Conservation (phyloP, 192 early-diverging fungal genomes). For the Backusella mclennaniae region DNA sequence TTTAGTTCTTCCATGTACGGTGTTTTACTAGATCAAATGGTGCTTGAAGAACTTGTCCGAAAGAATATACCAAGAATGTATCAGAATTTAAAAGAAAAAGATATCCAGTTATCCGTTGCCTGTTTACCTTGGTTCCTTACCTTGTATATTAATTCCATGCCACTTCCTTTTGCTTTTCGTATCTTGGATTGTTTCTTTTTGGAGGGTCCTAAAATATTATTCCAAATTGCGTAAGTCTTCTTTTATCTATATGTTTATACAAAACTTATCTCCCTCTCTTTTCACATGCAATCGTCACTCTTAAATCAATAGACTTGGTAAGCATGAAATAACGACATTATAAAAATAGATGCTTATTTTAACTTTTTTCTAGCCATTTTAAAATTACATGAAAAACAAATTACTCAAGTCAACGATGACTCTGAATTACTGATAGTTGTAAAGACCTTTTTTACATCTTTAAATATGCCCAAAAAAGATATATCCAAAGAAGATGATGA, state of each 20-base stretch:
- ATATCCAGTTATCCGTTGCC: conserved; percentile 95
- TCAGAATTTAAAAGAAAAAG: conserved; percentile 78
- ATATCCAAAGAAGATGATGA: conserved; percentile 5
- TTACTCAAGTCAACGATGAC: conserved; percentile 66
- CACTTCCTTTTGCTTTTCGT: conserved; percentile 82
- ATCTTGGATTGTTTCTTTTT: conserved; percentile 97
- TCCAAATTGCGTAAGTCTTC: conserved; percentile 76
- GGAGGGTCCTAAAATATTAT: conserved; percentile 93
- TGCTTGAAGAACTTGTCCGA: conserved; percentile 86
- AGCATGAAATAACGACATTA: background rate
- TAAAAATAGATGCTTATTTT: background rate
- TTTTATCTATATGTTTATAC: background rate
- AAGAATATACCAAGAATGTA: conserved; percentile 89
- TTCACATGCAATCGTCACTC: background rate
- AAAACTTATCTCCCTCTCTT: background rate
- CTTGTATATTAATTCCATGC: conserved; percentile 95
- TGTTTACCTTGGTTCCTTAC: conserved; percentile 98
- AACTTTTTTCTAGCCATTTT: conserved; percentile 64
- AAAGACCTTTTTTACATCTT: conserved; percentile 80
- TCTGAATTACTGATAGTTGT: conserved; percentile 76
- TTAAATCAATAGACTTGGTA: conserved; percentile 5
- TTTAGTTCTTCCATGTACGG: conserved; percentile 93
- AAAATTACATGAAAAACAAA: conserved; percentile 85
- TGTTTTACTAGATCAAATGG: conserved; percentile 91
- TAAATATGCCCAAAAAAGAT: conserved; percentile 61